Conservation (phyloP, 2,329 filamentous ascomycete genomes). For the Venturia aucupariae region DNA sequence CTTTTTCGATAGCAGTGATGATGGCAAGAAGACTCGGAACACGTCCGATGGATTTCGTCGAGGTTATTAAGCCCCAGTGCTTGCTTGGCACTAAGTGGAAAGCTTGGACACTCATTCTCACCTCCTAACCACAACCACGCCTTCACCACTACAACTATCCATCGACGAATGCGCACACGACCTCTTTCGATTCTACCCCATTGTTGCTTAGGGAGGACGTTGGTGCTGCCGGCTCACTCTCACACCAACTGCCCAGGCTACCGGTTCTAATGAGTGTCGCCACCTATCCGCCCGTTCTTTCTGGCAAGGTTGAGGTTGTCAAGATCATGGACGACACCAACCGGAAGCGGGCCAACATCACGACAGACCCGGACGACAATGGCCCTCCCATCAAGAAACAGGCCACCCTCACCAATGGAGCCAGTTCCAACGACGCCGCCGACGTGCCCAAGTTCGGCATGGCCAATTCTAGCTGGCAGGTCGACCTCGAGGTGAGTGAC, state of each 20-base stretch:
- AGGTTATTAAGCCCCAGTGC: neutral
- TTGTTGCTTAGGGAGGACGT: neutral
- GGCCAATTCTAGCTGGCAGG: slow-evolving; percentile 11
- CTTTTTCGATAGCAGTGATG: neutral
- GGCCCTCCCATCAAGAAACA: slow-evolving; percentile 12
- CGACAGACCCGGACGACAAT: slow-evolving; percentile 5
- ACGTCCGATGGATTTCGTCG: neutral
- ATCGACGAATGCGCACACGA: slow-evolving; percentile 1
- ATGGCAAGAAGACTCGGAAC: neutral
- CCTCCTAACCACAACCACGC: neutral
- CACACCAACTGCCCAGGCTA: neutral
- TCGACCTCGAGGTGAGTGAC: slow-evolving; percentile 12
- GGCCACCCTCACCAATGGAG: slow-evolving; percentile 12
- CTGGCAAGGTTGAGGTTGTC: neutral
- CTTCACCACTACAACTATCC: neutral
- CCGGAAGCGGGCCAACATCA: slow-evolving; percentile 9
- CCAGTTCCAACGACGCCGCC: slow-evolving; percentile 5
- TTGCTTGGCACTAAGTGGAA: neutral
- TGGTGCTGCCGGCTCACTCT: slow-evolving; percentile 1
- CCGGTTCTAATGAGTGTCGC: slow-evolving; percentile 12
- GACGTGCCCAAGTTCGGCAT: slow-evolving; percentile 14
- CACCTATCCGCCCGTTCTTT: slow-evolving; percentile 9
- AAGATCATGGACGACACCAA: slow-evolving; percentile 8
- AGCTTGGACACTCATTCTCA: neutral
- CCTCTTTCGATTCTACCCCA: neutral